Evolutionary conservation across 805 yeast genomes (phyloP).

Genomic region (Teunomyces panamensis): DNA sequence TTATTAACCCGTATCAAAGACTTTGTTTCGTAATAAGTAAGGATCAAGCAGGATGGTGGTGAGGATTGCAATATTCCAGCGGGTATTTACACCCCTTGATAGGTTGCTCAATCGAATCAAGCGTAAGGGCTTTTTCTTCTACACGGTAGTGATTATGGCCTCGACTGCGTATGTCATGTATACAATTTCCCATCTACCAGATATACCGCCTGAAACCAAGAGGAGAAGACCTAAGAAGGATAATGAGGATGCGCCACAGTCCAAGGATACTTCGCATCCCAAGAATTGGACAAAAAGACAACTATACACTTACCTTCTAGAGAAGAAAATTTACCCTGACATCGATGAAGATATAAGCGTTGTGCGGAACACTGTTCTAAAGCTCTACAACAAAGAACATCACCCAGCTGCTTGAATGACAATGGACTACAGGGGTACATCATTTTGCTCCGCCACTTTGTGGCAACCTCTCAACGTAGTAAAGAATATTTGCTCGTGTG

Average conservation of each 20-base stretch:
- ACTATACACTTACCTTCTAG: constrained; percentile 14
- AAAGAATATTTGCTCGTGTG: constrained; percentile 1
- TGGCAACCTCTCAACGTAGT: background rate
- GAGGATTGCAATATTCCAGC: background rate
- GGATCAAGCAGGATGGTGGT: background rate
- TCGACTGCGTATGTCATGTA: constrained; percentile 28
- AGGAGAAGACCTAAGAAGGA: background rate
- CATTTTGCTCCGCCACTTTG: background rate
- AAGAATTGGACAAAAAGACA: constrained; percentile 17
- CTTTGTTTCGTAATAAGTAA: no score
- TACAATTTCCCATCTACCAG: constrained; percentile 15
- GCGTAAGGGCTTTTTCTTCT: constrained; percentile 35
- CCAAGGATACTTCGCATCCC: constrained; percentile 2
- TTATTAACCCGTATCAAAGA: no score
- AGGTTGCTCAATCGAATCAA: constrained; percentile 26
- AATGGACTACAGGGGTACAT: background rate
- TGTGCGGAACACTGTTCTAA: constrained; percentile 11
- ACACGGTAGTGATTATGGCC: constrained; percentile 27
- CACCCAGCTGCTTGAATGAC: background rate
- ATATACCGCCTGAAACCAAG: constrained; percentile 10
- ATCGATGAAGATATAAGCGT: constrained; percentile 14
- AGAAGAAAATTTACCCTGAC: constrained; percentile 15
- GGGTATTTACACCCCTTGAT: constrained; percentile 24
- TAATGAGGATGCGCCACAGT: background rate
- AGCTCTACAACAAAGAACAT: constrained; percentile 9